These are phyloP conservation scores for Malus sieversii DNA, from an alignment of 306 rosid species.

Conservation along the genomic window DNA sequence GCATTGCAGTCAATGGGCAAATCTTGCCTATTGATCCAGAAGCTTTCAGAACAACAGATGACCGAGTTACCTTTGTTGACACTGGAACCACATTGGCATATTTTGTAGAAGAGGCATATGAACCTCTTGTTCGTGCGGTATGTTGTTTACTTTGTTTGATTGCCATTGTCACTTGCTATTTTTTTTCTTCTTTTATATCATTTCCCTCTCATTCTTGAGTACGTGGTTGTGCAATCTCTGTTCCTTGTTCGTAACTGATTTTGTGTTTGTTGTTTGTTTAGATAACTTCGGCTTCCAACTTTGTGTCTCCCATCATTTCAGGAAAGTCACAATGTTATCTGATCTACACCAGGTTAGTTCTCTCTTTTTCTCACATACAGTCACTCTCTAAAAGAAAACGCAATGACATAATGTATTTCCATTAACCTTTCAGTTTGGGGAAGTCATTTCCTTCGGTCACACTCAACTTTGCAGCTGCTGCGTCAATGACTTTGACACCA, in stretches of 20 bases:
- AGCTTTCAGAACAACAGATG: slow-evolving; percentile 55
- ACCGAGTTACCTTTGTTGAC: slow-evolving; percentile 75
- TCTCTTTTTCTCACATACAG: background rate
- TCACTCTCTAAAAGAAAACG: background rate
- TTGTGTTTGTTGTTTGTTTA: slow-evolving; percentile 21
- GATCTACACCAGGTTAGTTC: slow-evolving; percentile 54
- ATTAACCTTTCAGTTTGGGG: slow-evolving; percentile 38
- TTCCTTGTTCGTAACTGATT: slow-evolving; percentile 6
- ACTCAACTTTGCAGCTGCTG: slow-evolving; percentile 76
- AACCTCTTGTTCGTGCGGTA: slow-evolving; percentile 74
- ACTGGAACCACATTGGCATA: slow-evolving; percentile 82
- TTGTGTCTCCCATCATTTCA: slow-evolving; percentile 44
- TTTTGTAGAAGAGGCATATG: slow-evolving; percentile 77
- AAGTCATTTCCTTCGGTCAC: slow-evolving; percentile 71
- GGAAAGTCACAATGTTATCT: slow-evolving; percentile 79
- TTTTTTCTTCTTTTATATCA: background rate
- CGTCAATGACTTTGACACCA: slow-evolving; percentile 81
- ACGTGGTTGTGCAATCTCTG: background rate
- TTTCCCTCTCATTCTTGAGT: background rate
- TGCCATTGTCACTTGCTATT: background rate
- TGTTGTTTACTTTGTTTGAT: slow-evolving; percentile 20
- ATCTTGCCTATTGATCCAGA: slow-evolving; percentile 53
- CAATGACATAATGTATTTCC: slow-evolving; percentile 13
- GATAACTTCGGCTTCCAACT: slow-evolving; percentile 47
- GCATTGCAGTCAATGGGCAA: slow-evolving; percentile 77